Conservation (phyloP, 2,329 filamentous ascomycete genomes). For the Xylaria multiplex region DNA sequence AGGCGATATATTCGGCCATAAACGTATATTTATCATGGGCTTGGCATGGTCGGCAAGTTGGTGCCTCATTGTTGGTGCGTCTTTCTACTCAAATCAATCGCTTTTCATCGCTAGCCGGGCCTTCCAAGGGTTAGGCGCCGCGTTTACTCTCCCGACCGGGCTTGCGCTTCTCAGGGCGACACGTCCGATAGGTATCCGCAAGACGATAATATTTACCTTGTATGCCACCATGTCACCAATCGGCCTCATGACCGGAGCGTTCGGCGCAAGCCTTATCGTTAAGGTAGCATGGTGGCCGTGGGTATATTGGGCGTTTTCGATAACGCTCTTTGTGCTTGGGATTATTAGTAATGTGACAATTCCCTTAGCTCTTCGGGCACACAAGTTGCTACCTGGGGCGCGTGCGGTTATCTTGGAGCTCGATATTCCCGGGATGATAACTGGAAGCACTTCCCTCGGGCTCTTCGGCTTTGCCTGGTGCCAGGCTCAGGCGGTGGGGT, state of each 20-base stretch:
- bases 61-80: conserved; percentile 61
- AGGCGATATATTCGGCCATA: conserved; percentile 68
- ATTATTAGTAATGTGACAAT: conserved; percentile 50
- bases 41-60: conserved; percentile 65
- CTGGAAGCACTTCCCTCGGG: conserved; percentile 65
- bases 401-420: conserved; percentile 46
- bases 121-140: conserved; percentile 70
- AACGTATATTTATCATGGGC: conserved; percentile 63
- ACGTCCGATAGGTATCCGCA: conserved; percentile 66
- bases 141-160: conserved; percentile 70
- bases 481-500: conserved; percentile 69
- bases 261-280: conserved; percentile 55
- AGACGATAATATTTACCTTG: conserved; percentile 68
- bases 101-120: conserved; percentile 62
- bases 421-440: conserved; percentile 53
- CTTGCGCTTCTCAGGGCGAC: conserved; percentile 69
- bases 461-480: conserved; percentile 76
- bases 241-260: conserved; percentile 56
- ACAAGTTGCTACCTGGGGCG: conserved; percentile 16
- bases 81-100: conserved; percentile 48
- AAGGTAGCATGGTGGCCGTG: conserved; percentile 59
- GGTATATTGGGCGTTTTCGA: conserved; percentile 57
- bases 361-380: conserved; percentile 45
- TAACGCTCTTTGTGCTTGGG: conserved; percentile 51
- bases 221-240: conserved; percentile 60